A percentile compares a stretch with the other conserved stretches of the same genome.
These are phyloP conservation scores for Boletus sp. DNA, from an alignment of 768 basidiomycete species.

Conservation along the genomic window DNA sequence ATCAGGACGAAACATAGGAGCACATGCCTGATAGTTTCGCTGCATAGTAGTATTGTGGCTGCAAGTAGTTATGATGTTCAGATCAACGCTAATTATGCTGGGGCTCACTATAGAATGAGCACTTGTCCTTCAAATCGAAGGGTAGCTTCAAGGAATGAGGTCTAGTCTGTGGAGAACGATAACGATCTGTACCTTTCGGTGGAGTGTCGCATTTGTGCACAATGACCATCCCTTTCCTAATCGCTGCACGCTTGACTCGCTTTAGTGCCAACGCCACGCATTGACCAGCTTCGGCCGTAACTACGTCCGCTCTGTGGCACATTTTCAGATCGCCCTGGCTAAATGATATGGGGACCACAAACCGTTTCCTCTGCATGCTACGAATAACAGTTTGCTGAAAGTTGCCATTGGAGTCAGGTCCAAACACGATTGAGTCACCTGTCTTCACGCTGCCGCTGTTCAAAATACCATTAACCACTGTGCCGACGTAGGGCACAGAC, in stretches of 20 bases:
- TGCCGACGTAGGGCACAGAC: conserved; percentile 85
- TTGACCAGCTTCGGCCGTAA: conserved; percentile 90
- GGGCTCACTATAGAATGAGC: conserved; percentile 81
- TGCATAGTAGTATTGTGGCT: conserved; percentile 94
- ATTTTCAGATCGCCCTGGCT: background rate
- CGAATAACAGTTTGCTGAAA: conserved; percentile 79
- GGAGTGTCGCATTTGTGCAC: conserved; percentile 75
- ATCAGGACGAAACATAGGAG: background rate
- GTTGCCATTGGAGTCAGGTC: conserved; percentile 91
- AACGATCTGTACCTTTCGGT: conserved; percentile 58
- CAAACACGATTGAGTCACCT: conserved; percentile 80
- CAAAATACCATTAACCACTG: conserved; percentile 82
- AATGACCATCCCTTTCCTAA: conserved; percentile 95
- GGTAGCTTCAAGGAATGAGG: conserved; percentile 49
- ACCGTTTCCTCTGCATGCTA: conserved; percentile 94
- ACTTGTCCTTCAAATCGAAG: conserved; percentile 91
- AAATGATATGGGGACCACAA: conserved; percentile 15
- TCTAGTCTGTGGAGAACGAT: background rate
- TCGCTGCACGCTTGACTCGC: conserved; percentile 72
- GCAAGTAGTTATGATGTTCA: conserved; percentile 5
- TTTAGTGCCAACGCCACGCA: conserved; percentile 93
- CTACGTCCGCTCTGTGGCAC: conserved; percentile 65
- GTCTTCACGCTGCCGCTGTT: conserved; percentile 72
- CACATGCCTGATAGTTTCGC: conserved; percentile 81
- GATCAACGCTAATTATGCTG: background rate